Evolutionary conservation across 257 asterid genomes (phyloP), one percentile per base, ranked within the genome.

Genomic region (Parsonsia alboflavescens): DNA sequence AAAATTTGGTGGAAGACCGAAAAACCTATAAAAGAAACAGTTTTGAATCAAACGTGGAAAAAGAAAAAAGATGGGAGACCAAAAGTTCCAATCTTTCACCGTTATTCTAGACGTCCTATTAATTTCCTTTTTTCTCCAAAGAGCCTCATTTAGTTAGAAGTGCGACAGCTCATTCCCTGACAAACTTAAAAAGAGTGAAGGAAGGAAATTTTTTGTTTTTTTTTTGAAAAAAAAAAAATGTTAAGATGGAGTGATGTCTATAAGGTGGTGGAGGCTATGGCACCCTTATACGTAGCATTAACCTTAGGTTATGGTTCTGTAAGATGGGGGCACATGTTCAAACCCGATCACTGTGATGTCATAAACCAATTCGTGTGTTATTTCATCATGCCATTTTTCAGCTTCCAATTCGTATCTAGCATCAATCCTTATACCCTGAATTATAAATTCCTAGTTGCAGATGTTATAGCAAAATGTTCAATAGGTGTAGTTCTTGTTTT

Each of bases 381-480:
- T 24, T 91, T 89, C 82, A 77, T 92, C 30, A 73, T 92, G 67
- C 96, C 98, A 3, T 89, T 93, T 72, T 93, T 91, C 85, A 76
- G 85, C 26, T 93, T 93, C 70, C 84, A 87, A 1, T 89, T 93
- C 85, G 81, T 84, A 6, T 59, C 91, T 59, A 72, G 79, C 39
- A 84, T 91, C 16, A 58, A 91, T 68, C 97, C 97, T 16, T 91
- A 89, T 84, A 68, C 67, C 46, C 80, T 89, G 93, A 93, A 89
- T 73, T 89, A 22, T 26, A 80, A 83, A 4, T 93, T 91, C 83
- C 81, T 93, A 1, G 78, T 74, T 0, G 91, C 87, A 0, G 97
- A 93, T 46, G 84, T 85, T 21, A 66, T 89, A 0, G 86, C 98
- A 7, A 91, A 93, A 61, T 78, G 76, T 7, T 65, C 84, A 0